Conservation (phyloP, 2,329 filamentous ascomycete species). For the Macroventuria anomochaeta region DNA sequence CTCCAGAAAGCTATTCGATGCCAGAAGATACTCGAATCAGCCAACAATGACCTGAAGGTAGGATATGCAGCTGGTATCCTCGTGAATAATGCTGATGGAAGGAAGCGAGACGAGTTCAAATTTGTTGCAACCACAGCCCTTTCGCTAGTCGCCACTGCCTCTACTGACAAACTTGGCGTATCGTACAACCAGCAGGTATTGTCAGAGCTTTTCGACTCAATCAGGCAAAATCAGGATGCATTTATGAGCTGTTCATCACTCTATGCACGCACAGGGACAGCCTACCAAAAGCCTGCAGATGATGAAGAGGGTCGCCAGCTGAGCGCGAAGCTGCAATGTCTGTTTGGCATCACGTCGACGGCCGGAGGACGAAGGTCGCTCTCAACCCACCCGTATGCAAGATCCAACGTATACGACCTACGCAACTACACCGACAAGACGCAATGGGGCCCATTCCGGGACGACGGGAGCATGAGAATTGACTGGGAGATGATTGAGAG, state of each 20-base stretch:
- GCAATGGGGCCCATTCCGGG: constrained; percentile 74
- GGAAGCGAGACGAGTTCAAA: constrained; percentile 42
- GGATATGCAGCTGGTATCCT: too few relatives aligned
- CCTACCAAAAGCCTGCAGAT: constrained; percentile 47
- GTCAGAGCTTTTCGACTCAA: constrained; percentile 48
- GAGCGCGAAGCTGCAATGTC: constrained; percentile 73
- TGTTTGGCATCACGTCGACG: constrained; percentile 68
- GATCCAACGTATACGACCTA: constrained; percentile 75
- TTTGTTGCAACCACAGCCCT: constrained; percentile 52
- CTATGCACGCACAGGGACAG: constrained; percentile 57
- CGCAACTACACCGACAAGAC: constrained; percentile 68
- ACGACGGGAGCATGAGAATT: constrained; percentile 66
- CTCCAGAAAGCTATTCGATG: constrained; percentile 40
- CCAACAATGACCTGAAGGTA: constrained; percentile 51
- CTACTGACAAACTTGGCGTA: constrained; percentile 46
- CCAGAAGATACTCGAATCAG: constrained; percentile 55
- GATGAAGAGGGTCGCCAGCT: constrained; percentile 62
- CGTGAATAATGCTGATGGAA: constrained; percentile 12
- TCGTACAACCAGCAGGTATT: constrained; percentile 57
- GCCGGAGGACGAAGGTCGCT: constrained; percentile 37
- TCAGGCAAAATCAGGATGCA: constrained; percentile 60
- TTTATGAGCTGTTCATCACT: constrained; percentile 71
- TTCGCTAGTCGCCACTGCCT: constrained; percentile 42
- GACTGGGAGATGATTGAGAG: constrained; percentile 85
- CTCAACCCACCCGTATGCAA: constrained; percentile 65